Base-by-base conservation (phyloP, 202 grass and related monocot genomes). In the Carex arenaria region DNA sequence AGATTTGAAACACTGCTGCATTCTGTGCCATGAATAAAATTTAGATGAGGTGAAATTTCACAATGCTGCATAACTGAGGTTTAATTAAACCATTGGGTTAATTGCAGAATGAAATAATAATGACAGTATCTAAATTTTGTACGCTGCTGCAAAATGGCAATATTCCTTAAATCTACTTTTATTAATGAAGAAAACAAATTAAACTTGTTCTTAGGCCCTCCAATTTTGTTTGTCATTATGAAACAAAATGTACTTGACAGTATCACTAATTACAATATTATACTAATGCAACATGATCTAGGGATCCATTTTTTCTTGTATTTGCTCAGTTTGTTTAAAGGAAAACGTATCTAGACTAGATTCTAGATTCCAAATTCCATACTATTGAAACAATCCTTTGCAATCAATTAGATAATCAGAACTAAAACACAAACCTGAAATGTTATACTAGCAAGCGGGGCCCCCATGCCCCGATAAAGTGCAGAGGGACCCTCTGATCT, bases 401-500 rank as follows among this genome's bases (percentile, higher is more conserved):
- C 49, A 56, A 76, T 56, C 32, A 14, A 55, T 10, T 54, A 76
- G 2, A 83, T 45, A 6, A 63, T 32, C 19, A 57, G 31, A 62
- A 42, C 0, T 19, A 76, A 7, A 4, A 5, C 18, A 45, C 74
- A 67, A 26, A 98, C 95, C 93, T 98, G 95, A 85, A 98, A 89
- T 15, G 93, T 78, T 88, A 98, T 89, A 84, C 91, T 90, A 0
- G 93, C 88, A 55, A 98, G 95, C 0, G 95, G 95, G 57, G 93
- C 93, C 26, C 38, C 88, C 93, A 98, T 98, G 86, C 95, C 95
- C 15, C 95, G 95, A 88, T 98, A 98, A 85, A 98, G 95, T 47
- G 92, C 93, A 15, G 83, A 47, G 32, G 95, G 91, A 14, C 95
- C 95, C 90, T 98, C 93, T 52, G 92, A 79, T 30, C 81, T 82